Conservation (phyloP, 169 alveolate species). For the Toxoplasma gondii region DNA sequence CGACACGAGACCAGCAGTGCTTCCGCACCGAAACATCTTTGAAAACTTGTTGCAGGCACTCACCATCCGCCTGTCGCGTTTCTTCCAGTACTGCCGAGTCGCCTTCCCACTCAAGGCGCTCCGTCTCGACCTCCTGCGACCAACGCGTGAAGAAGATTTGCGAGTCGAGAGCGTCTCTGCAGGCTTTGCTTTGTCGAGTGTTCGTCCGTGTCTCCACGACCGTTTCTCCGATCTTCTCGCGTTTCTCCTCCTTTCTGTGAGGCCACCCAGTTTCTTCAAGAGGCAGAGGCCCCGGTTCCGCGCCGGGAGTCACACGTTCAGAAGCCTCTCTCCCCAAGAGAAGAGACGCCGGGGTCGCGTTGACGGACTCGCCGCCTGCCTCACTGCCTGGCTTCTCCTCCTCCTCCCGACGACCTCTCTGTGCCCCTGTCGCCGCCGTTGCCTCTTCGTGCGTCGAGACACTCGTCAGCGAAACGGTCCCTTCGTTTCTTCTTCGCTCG, state of each 20-base stretch:
- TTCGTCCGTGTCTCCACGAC: conserved; percentile 5
- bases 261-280: too few relatives aligned
- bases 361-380: too few relatives aligned
- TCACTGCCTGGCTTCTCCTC: too few relatives aligned
- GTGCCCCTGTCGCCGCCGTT: too few relatives aligned
- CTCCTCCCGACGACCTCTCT: too few relatives aligned
- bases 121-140: conserved; percentile 18
- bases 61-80: conserved; percentile 17
- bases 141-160: not conserved
- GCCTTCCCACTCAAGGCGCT: conserved; percentile 29
- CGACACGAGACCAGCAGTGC: not conserved
- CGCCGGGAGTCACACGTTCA: too few relatives aligned
- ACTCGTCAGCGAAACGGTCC: too few relatives aligned
- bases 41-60: not conserved
- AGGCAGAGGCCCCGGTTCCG: too few relatives aligned
- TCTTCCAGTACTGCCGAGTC: conserved; percentile 14
- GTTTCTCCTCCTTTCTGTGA: not conserved
- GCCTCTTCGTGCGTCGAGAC: too few relatives aligned
- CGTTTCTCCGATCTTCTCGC: not conserved
- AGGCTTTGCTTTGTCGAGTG: not conserved
- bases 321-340: too few relatives aligned
- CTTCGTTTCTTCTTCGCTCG: not conserved
- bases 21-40: not conserved
- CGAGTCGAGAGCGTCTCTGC: not conserved
- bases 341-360: too few relatives aligned